A percentile compares a stretch with the other conserved stretches of the same genome.
phyloP scores from a whole-genome alignment of 2,329 filamentous ascomycete species.

The Cercospora beticola region DNA sequence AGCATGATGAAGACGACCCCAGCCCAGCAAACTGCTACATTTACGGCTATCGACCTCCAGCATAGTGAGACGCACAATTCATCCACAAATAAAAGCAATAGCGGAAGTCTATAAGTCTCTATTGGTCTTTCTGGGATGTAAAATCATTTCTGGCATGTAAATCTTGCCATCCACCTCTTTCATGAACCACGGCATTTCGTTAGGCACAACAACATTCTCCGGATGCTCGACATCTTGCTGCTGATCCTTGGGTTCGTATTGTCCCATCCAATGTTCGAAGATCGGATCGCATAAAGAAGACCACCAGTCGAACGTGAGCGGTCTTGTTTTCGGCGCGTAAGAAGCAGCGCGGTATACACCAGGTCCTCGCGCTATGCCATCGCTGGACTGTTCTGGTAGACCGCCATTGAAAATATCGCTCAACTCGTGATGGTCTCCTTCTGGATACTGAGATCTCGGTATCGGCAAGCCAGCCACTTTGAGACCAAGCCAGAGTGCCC shows the following conservation, averaged over 20 bases:
- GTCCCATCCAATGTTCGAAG: constrained; percentile 39
- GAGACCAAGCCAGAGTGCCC: constrained; percentile 70
- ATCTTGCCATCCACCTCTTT: constrained; percentile 34
- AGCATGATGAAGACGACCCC: neutral
- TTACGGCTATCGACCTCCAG: neutral
- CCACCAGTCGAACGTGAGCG: constrained; percentile 36
- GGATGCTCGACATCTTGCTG: neutral
- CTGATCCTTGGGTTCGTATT: constrained; percentile 12
- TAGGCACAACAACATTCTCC: constrained; percentile 12
- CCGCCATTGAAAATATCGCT: neutral
- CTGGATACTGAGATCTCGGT: constrained; percentile 37
- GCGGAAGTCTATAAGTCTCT: neutral
- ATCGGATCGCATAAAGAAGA: constrained; percentile 37
- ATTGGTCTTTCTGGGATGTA: constrained; percentile 43
- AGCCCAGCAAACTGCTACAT: neutral
- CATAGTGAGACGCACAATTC: neutral
- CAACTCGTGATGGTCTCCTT: constrained; percentile 27
- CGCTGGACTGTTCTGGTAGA: neutral
- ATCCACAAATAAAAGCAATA: neutral
- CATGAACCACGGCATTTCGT: constrained; percentile 35
- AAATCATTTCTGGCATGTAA: constrained; percentile 40
- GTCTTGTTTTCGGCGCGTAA: constrained; percentile 31
- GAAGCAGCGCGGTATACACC: constrained; percentile 25
- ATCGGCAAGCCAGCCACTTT: constrained; percentile 60
- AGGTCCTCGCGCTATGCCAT: neutral